phyloP scores from a whole-genome alignment of 2,329 filamentous ascomycete species.

The Volutella citrinella region DNA sequence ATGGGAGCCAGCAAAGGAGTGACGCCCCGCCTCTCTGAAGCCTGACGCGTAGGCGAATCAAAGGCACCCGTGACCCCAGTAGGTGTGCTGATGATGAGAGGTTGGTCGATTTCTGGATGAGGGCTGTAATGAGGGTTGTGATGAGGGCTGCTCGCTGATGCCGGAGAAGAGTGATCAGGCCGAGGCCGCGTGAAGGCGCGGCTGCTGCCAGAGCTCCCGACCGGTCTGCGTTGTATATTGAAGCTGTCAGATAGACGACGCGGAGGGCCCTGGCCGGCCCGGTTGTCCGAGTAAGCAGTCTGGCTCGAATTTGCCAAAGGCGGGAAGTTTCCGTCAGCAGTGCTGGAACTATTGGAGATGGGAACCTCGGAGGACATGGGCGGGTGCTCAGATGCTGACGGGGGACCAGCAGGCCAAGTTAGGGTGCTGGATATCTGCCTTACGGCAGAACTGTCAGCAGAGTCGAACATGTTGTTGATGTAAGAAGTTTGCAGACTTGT shows the following conservation, averaged over 20 bases:
- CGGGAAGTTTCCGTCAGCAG: too few species aligned
- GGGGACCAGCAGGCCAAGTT: constrained; percentile 46
- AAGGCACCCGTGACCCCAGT: constrained; percentile 52
- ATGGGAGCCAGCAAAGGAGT: constrained; percentile 52
- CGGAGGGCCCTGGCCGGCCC: constrained; percentile 36
- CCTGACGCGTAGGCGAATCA: constrained; percentile 39
- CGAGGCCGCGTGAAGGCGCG: constrained; percentile 13
- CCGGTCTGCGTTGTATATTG: constrained; percentile 37
- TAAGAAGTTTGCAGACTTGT: too few species aligned
- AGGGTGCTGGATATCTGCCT: constrained; percentile 33
- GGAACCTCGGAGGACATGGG: constrained; percentile 18
- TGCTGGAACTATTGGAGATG: too few species aligned
- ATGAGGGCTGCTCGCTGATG: constrained; percentile 7
- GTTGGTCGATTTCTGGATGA: constrained; percentile 42
- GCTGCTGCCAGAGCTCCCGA: constrained; percentile 32
- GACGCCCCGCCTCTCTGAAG: constrained; percentile 34
- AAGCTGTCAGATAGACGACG: constrained; percentile 43
- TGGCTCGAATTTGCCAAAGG: constrained; percentile 39
- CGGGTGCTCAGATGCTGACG: constrained; percentile 18
- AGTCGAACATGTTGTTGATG: too few species aligned
- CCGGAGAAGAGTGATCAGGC: constrained; percentile 18
- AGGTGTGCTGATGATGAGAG: constrained; percentile 60
- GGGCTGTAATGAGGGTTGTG: too few species aligned
- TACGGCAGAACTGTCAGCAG: too few species aligned
- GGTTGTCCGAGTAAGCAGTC: constrained; percentile 34